Evolutionary conservation across 192 early-diverging fungal genomes (phyloP), one percentile per base, ranked within the genome.

Genomic region (Podila epicladia): DNA sequence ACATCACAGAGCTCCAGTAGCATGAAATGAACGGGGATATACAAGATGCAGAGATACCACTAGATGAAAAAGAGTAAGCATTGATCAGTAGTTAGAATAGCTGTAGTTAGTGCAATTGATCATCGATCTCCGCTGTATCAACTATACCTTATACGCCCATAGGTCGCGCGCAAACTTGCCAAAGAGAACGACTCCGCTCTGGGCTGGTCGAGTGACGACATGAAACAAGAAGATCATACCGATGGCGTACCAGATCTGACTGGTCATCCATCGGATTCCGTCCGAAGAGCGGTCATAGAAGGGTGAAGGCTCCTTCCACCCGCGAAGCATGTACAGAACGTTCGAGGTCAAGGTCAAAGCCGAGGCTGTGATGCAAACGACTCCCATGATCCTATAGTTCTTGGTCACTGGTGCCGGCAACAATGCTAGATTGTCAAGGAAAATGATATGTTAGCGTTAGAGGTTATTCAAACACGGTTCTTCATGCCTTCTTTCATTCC

Each of bases 181-280:
- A 80, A 80, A 80, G 59, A 80, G 22, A 28, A 80, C 71, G 19
- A 80, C 77, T 17, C 77, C 77, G 29, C 77, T 80, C 71, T 80
- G 77, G 5, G 77, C 77, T 5, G 77, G 77, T 15, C 77, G 71
- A 2, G 77, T 80, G 19, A 80, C 77, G 37, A 80, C 71, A 35
- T 80, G 77, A 45, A 80, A 80, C 29, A 80, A 50, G 60, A 73
- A 69, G 32, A 73, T 80, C 77, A 80, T 80, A 1, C 70, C 77
- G 49, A 80, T 72, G 1, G 71, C 77, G 31, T 80, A 80, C 77
- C 77, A 80, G 33, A 80, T 69, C 45, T 80, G 77, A 55, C 71
- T 80, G 19, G 77, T 80, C 62, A 72, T 51, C 77, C 77, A 80
- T 13, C 77, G 77, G 12, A 80, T 37, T 5, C 15, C 48, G 45